Evolutionary conservation across 192 early-diverging fungal genomes (phyloP).

Genomic region (Chytriomyces sp.): DNA sequence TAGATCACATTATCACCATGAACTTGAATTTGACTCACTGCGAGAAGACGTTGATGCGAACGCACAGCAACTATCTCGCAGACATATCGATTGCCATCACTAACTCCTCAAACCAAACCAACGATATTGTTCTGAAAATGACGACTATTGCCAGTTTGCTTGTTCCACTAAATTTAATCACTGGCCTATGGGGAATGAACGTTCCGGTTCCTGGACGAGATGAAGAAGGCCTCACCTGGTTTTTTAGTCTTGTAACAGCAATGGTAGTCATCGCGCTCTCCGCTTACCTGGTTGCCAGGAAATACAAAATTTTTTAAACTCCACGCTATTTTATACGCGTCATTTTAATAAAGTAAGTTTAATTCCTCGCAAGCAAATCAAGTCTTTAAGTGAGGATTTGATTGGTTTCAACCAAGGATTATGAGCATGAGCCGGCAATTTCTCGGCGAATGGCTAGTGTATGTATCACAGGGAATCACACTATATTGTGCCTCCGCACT

Average conservation of each 20-base stretch:
- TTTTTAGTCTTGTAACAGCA: conserved; percentile 38
- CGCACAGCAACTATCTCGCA: conserved; percentile 82
- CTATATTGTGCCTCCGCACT: conserved; percentile 17
- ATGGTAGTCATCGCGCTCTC: conserved; percentile 37
- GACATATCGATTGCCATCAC: conserved; percentile 75
- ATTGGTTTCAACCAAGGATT: no score
- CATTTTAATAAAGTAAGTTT: no score
- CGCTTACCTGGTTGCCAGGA: conserved; percentile 11
- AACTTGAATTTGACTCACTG: conserved; percentile 66
- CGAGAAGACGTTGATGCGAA: conserved; percentile 72
- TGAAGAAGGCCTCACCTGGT: conserved; percentile 45
- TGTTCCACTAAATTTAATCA: conserved; percentile 90
- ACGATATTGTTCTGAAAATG: conserved; percentile 84
- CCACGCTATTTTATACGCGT: no score
- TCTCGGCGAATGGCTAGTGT: no score
- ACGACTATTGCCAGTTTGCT: conserved; percentile 87
- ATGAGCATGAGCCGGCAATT: no score
- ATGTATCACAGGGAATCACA: no score
- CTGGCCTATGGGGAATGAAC: conserved; percentile 59
- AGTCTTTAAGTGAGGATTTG: no score
- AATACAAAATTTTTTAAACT: conserved; percentile 19
- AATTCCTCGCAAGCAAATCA: no score
- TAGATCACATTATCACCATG: conserved; percentile 78
- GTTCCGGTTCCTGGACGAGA: conserved; percentile 52
- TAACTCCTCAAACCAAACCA: conserved; percentile 73